Conservation (phyloP, 2,329 filamentous ascomycete species). For the Ceratocystis albifundus region DNA sequence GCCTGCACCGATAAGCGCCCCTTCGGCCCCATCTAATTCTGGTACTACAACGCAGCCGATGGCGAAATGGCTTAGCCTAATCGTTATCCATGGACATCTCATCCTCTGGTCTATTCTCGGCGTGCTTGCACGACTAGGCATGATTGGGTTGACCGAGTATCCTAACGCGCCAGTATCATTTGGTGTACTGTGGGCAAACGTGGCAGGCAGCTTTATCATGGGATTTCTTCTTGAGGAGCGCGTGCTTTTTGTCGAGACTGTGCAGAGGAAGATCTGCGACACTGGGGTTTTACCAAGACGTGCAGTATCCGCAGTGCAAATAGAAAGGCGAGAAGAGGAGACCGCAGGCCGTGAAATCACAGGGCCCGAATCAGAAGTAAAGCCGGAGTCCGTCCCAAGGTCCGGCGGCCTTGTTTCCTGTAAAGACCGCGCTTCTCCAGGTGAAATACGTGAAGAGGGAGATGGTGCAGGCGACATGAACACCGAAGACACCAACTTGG, state of each 20-base stretch:
- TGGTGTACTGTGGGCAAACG: slow-evolving; percentile 75
- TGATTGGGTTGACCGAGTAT: slow-evolving; percentile 70
- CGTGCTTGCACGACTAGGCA: slow-evolving; percentile 68
- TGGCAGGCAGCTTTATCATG: slow-evolving; percentile 69
- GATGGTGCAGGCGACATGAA: not conserved
- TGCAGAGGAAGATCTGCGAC: slow-evolving; percentile 1
- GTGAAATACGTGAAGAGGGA: not conserved
- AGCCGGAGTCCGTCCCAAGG: not conserved
- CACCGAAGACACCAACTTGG: not conserved
- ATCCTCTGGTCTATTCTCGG: slow-evolving; percentile 77
- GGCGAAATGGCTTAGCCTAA: slow-evolving; percentile 28
- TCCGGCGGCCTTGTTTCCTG: not conserved
- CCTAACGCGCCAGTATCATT: slow-evolving; percentile 64
- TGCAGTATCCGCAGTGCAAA: not conserved
- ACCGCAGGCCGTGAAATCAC: not conserved
- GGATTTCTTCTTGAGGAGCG: slow-evolving; percentile 75
- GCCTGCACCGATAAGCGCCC: not conserved
- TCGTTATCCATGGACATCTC: slow-evolving; percentile 70
- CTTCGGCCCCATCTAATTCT: not conserved
- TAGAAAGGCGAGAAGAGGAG: not conserved
- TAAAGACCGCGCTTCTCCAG: not conserved
- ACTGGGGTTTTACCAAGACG: not conserved
- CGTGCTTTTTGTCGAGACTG: slow-evolving; percentile 49
- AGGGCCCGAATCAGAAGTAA: slow-evolving; percentile 1
- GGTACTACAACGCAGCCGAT: not conserved